Base-by-base conservation (phyloP, 495 filamentous ascomycete genomes). In the Melanomma pulvis-pyrius region DNA sequence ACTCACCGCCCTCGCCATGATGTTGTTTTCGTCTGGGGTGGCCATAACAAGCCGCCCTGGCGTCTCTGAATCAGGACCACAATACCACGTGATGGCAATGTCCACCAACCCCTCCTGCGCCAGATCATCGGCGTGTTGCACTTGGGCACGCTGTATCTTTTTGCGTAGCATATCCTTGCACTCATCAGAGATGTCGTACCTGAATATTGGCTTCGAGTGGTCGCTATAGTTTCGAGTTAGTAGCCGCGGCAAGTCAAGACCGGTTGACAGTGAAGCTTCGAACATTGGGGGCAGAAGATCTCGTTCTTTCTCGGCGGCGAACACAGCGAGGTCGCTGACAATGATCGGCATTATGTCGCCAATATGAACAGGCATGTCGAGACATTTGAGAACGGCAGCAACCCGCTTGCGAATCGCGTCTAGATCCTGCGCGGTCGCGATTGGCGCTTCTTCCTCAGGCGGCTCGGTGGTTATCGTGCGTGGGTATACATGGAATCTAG, bases 91-190 rank as follows among this genome's bases (percentile, higher is more conserved):
- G 17, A 63, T 36, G 1, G 44, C 15, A 13, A 63, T 24, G 26
- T 63, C 36, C 32, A 56, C 25, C 50, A 25, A 22, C 7, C 29
- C 30, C 0, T 44, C 26, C 13, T 19, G 6, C 1, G 61, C 61
- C 24, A 63, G 36, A 2, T 56, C 29, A 19, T 63, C 51, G 2
- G 61, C 51, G 30, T 54, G 21, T 22, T 46, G 50, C 15, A 22
- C 15, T 19, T 63, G 61, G 2, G 32, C 49, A 1, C 39, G 22
- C n/a, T 56, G 9, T 3, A 63, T 63, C 36, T 63, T 63, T 21
- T 63, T 22, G 12, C 11, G 22, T 1, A 63, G 2, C 50, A 63
- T 63, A 51, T 12, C 34, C 51, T 63, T 46, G 52, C 61, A 56
- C 9, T 30, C 50, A 0, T 11, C 22, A 17, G 19, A 25, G 30